Conservation (phyloP, 2,329 filamentous ascomycete species). For the Penicillium vulpinum region DNA sequence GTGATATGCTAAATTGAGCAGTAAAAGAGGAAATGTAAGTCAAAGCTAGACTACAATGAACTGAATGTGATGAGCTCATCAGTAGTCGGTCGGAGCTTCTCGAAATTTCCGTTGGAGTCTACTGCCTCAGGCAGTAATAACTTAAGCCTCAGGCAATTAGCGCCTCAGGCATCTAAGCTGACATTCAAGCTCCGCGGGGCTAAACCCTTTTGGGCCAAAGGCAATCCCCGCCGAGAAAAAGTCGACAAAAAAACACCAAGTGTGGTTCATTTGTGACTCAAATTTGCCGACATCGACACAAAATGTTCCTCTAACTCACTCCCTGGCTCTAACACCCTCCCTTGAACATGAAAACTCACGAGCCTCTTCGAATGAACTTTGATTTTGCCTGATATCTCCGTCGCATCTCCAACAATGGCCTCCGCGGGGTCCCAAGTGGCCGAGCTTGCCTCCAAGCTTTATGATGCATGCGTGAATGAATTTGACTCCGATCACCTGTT, state of each 20-base stretch:
- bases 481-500: conserved; percentile 46
- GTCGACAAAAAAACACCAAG: conserved; percentile 30
- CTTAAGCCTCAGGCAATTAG: neutral
- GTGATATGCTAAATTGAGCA: conserved; percentile 1
- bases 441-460: conserved; percentile 48
- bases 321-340: conserved; percentile 17
- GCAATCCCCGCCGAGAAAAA: conserved; percentile 30
- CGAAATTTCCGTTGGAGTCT: conserved; percentile 44
- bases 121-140: conserved; percentile 26
- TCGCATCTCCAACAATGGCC: conserved; percentile 32
- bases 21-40: neutral
- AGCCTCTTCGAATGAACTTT: conserved; percentile 32
- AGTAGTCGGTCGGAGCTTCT: conserved; percentile 37
- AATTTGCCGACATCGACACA: conserved; percentile 5
- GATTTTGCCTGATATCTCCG: conserved; percentile 23
- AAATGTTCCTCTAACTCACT: conserved; percentile 21
- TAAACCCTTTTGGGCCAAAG: conserved; percentile 20
- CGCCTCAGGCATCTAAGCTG: conserved; percentile 10
- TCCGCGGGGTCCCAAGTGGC: conserved; percentile 36
- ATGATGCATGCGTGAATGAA: conserved; percentile 45
- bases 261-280: conserved; percentile 20
- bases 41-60: conserved; percentile 11
- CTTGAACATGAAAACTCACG: conserved; percentile 36
- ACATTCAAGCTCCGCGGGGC: conserved; percentile 9
- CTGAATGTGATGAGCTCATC: conserved; percentile 16